phyloP scores from a whole-genome alignment of 2,329 filamentous ascomycete genomes.

The Magnaporthiopsis rhizophila region DNA sequence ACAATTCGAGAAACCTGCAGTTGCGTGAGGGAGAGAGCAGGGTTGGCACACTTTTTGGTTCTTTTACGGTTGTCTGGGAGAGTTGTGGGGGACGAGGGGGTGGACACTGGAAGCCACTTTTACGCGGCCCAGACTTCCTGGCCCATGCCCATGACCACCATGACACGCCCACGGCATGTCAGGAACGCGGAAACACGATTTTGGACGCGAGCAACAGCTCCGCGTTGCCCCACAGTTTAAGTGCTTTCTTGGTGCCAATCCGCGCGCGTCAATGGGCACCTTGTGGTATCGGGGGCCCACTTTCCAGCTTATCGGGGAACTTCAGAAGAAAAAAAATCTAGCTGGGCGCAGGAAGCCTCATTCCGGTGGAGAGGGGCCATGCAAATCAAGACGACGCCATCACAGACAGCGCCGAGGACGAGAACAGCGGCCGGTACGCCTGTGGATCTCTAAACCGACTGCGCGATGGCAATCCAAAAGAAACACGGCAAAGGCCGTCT shows the following conservation, averaged over 20 bases:
- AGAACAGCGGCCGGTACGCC: neutral
- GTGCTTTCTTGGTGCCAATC: neutral
- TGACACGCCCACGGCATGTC: neutral
- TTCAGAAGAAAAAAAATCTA: neutral
- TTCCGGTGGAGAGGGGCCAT: neutral
- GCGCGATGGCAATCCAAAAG: slow-evolving; percentile 87
- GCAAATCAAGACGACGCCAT: neutral
- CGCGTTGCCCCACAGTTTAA: neutral
- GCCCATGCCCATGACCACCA: neutral
- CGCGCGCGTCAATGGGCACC: neutral
- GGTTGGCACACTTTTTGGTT: neutral
- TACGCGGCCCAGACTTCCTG: neutral
- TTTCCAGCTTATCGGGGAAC: neutral
- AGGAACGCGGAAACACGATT: neutral
- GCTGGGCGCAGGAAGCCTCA: neutral
- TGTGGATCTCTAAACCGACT: neutral
- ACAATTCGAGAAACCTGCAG: neutral
- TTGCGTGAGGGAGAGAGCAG: neutral
- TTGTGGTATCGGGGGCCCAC: neutral
- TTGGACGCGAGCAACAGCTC: neutral
- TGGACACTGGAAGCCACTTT: neutral
- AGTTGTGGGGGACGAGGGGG: neutral
- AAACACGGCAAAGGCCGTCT: slow-evolving; percentile 98
- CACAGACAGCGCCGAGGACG: neutral
- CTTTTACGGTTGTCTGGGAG: too few relatives aligned